Conservation (phyloP, 164 flowering plant species). For the Aristolochia fimbriata region DNA sequence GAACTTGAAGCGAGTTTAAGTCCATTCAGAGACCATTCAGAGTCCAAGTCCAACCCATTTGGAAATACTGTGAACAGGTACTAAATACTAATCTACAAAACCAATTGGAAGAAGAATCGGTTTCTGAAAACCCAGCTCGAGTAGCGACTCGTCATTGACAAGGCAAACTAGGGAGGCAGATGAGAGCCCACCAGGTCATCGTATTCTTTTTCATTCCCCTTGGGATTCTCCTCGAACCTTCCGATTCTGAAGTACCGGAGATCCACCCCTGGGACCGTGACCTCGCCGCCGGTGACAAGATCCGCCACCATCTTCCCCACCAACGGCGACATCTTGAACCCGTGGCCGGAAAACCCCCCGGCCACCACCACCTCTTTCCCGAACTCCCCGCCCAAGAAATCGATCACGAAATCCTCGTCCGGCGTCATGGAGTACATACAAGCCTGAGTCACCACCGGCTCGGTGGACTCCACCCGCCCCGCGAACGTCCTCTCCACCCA, state of each 20-base stretch:
- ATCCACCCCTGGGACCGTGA: constrained; percentile 47
- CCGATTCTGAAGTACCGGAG: constrained; percentile 40
- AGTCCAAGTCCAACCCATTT: too few species aligned
- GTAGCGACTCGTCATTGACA: too few species aligned
- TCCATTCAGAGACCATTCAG: too few species aligned
- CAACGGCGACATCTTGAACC: constrained; percentile 91
- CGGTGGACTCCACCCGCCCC: constrained; percentile 33
- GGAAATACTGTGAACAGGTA: too few species aligned
- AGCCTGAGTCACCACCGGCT: constrained; percentile 43
- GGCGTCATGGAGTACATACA: constrained; percentile 96
- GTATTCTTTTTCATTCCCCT: constrained; percentile 66
- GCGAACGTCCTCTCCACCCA: constrained; percentile 44
- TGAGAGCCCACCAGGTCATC: constrained; percentile 40
- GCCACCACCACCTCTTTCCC: constrained; percentile 75
- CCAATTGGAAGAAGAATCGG: too few species aligned
- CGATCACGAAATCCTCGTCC: constrained; percentile 83
- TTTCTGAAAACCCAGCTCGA: too few species aligned
- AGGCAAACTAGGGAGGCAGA: not conserved
- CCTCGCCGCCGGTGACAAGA: constrained; percentile 40
- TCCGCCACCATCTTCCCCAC: constrained; percentile 71
- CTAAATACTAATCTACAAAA: too few species aligned
- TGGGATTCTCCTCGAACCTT: constrained; percentile 55
- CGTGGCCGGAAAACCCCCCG: constrained; percentile 96
- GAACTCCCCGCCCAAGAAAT: constrained; percentile 73
- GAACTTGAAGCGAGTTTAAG: too few species aligned